phyloP scores from a whole-genome alignment of 2,329 filamentous ascomycete genomes.

The Fusarium sp. region DNA sequence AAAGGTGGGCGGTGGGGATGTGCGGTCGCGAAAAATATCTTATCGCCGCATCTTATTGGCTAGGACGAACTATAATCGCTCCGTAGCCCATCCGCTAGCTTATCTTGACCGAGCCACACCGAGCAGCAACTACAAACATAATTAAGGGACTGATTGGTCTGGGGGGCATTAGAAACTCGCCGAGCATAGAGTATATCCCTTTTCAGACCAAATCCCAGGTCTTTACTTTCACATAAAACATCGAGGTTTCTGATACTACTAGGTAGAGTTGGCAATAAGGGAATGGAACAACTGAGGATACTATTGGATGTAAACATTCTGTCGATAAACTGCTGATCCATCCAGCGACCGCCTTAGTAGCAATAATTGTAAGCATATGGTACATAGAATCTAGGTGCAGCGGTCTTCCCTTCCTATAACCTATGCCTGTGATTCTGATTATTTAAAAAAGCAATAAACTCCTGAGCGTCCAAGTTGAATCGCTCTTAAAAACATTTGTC shows the following conservation, averaged over 20 bases:
- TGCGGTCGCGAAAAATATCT: conserved; percentile 41
- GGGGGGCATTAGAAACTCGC: no score
- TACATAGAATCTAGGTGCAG: conserved; percentile 37
- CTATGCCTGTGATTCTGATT: conserved; percentile 24
- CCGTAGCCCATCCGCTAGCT: conserved; percentile 11
- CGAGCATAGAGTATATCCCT: no score
- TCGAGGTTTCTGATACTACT: no score
- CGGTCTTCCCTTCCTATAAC: background rate
- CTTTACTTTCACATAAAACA: no score
- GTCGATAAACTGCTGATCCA: conserved; percentile 9
- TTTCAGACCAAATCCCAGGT: no score
- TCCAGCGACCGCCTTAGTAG: conserved; percentile 1
- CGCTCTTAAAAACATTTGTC: background rate
- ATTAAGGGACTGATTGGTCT: no score
- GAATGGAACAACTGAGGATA: no score
- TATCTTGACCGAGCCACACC: conserved; percentile 33
- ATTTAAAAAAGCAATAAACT: conserved; percentile 37
- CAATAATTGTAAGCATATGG: conserved; percentile 35
- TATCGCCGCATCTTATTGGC: conserved; percentile 49
- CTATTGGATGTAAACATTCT: conserved; percentile 1
- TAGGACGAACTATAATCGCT: background rate
- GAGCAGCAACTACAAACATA: background rate
- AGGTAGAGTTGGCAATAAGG: background rate
- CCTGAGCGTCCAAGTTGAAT: conserved; percentile 17
- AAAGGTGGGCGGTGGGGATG: conserved; percentile 50